Conservation (phyloP, 2,329 filamentous ascomycete species). For the Xylariaceae sp. region DNA sequence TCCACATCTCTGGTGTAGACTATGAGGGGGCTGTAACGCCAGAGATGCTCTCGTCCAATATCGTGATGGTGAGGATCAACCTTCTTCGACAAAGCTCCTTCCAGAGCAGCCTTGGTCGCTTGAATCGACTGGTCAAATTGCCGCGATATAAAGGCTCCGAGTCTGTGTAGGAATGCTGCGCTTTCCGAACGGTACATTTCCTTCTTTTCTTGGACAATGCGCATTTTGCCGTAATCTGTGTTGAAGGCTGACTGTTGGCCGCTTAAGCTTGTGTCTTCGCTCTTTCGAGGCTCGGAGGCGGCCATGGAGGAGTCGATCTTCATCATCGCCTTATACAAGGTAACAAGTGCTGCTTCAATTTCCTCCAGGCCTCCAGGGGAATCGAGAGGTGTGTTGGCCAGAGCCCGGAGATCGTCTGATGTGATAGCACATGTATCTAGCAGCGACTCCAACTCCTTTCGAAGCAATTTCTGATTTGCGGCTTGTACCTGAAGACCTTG, state of each 20-base stretch:
- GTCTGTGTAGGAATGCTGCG: slow-evolving; percentile 72
- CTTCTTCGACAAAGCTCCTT: slow-evolving; percentile 64
- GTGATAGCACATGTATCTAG: slow-evolving; percentile 91
- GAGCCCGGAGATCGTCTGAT: slow-evolving; percentile 69
- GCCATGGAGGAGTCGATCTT: slow-evolving; percentile 87
- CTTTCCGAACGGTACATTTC: slow-evolving; percentile 83
- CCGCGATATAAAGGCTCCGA: slow-evolving; percentile 79
- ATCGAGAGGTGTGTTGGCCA: slow-evolving; percentile 74
- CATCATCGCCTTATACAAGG: slow-evolving; percentile 87
- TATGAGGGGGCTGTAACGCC: slow-evolving; percentile 86
- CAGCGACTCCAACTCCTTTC: slow-evolving; percentile 86
- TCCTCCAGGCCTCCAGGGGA: slow-evolving; percentile 71
- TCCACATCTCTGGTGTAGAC: slow-evolving; percentile 89
- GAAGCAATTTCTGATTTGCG: slow-evolving; percentile 92
- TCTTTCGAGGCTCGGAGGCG: slow-evolving; percentile 50
- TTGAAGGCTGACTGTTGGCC: slow-evolving; percentile 59
- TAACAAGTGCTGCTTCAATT: slow-evolving; percentile 76
- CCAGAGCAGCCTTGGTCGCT: slow-evolving; percentile 67
- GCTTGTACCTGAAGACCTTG: slow-evolving; percentile 97
- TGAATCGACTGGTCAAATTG: slow-evolving; percentile 78
- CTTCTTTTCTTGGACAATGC: slow-evolving; percentile 91
- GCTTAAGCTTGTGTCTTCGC: slow-evolving; percentile 50
- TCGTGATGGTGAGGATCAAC: slow-evolving; percentile 73
- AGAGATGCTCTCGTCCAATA: slow-evolving; percentile 71
- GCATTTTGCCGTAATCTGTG: slow-evolving; percentile 84